Percentiles rank a stretch among this genome's conserved stretches.
Conservation (phyloP, 768 basidiomycete genomes). For the Austroboletus festivus region DNA sequence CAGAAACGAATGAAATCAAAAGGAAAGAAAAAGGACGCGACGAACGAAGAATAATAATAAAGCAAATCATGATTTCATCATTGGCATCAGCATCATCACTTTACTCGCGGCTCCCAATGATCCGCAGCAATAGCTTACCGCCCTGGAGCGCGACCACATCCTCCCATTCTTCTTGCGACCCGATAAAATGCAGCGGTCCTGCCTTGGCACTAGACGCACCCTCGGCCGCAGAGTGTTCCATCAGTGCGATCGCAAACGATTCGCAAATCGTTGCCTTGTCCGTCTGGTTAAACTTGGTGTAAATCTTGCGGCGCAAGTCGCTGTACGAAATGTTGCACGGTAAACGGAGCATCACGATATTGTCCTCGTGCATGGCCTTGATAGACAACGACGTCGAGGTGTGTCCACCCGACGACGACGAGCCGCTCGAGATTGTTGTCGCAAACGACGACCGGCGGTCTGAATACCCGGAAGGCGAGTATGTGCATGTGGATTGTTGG, state of each 20-base stretch:
- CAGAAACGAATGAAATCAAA: conserved; percentile 5
- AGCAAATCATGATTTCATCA: too few relatives aligned
- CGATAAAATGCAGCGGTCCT: conserved; percentile 42
- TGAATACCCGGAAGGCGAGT: conserved; percentile 8
- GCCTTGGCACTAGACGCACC: conserved; percentile 25
- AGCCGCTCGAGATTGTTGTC: conserved; percentile 38
- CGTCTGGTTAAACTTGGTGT: conserved; percentile 64
- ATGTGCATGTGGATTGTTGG: conserved; percentile 7
- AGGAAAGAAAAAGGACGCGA: neutral
- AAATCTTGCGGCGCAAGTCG: conserved; percentile 55
- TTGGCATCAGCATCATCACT: too few relatives aligned
- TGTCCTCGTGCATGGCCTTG: conserved; percentile 62
- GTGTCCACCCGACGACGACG: conserved; percentile 30
- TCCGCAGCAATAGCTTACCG: conserved; percentile 55
- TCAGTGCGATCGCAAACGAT: conserved; percentile 54
- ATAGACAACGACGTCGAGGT: conserved; percentile 41
- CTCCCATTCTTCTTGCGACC: conserved; percentile 61
- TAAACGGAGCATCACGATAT: conserved; percentile 61
- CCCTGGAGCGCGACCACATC: conserved; percentile 41
- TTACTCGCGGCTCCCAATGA: conserved; percentile 36
- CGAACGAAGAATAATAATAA: conserved; percentile 4
- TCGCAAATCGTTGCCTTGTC: conserved; percentile 53
- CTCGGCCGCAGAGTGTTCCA: conserved; percentile 35
- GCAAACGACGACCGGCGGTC: conserved; percentile 28
- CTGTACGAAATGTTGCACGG: conserved; percentile 44